These are phyloP conservation scores for Rubus parviflorus DNA, from an alignment of 306 rosid species.

Conservation along the genomic window DNA sequence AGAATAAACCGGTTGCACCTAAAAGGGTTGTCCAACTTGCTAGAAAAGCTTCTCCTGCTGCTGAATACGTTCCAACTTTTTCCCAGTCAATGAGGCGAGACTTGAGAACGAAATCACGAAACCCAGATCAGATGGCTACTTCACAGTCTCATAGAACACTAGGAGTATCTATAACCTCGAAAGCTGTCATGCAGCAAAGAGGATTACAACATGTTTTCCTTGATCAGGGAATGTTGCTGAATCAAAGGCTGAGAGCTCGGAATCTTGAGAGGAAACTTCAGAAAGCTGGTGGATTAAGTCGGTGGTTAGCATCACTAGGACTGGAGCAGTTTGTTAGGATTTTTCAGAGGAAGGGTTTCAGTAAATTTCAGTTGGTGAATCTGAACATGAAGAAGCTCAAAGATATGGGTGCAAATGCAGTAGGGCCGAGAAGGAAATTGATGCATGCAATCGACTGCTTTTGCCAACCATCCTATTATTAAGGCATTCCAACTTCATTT, in stretches of 20 bases:
- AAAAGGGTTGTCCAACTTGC: slow-evolving; percentile 17
- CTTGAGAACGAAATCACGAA: slow-evolving; percentile 32
- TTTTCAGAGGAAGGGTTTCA: slow-evolving; percentile 60
- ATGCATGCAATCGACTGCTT: slow-evolving; percentile 91
- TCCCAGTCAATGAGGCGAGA: slow-evolving; percentile 36
- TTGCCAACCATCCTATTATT: slow-evolving; percentile 74
- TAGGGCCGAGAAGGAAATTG: slow-evolving; percentile 96
- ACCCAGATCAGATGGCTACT: slow-evolving; percentile 31
- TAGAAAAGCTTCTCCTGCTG: slow-evolving; percentile 36
- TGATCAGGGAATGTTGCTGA: slow-evolving; percentile 37
- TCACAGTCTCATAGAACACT: slow-evolving; percentile 37
- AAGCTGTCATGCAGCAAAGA: slow-evolving; percentile 43
- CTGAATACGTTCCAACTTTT: slow-evolving; percentile 24
- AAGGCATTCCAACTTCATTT: slow-evolving; percentile 33
- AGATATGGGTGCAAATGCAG: slow-evolving; percentile 93
- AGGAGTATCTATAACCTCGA: slow-evolving; percentile 48
- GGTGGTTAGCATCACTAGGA: slow-evolving; percentile 78
- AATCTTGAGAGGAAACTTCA: slow-evolving; percentile 78
- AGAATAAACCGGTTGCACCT: slow-evolving; percentile 23
- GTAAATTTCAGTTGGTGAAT: slow-evolving; percentile 74
- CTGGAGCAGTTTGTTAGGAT: slow-evolving; percentile 72
- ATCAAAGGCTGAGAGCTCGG: slow-evolving; percentile 63
- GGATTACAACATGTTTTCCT: slow-evolving; percentile 28
- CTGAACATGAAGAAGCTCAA: slow-evolving; percentile 88
- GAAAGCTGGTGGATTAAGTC: slow-evolving; percentile 86